Evolutionary conservation across 192 early-diverging fungal species (phyloP).

Genomic region (Podila minutissima): DNA sequence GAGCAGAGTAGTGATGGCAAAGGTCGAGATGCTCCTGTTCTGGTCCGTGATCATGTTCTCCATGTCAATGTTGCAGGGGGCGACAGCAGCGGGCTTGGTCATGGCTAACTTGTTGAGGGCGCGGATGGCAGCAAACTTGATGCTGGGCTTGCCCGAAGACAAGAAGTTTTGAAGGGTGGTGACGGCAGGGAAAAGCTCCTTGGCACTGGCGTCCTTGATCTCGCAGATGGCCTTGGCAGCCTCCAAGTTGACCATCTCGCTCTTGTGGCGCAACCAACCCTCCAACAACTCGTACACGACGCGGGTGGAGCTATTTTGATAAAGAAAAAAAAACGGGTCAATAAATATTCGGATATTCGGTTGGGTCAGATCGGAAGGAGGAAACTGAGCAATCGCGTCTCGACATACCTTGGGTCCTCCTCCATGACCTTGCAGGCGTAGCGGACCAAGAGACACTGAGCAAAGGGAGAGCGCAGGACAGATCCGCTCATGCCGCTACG

Average conservation of each 20-base stretch:
- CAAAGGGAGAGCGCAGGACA: constrained; percentile 81
- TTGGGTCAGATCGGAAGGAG: not conserved
- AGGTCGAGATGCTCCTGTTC: constrained; percentile 97
- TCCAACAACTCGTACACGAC: constrained; percentile 90
- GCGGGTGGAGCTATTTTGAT: constrained; percentile 55
- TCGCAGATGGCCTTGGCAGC: constrained; percentile 97
- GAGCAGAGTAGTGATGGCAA: constrained; percentile 97
- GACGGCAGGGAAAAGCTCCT: constrained; percentile 94
- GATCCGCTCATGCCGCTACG: constrained; percentile 58
- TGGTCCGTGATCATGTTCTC: constrained; percentile 96
- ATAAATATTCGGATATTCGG: not conserved
- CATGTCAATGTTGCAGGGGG: constrained; percentile 98
- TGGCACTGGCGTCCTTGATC: constrained; percentile 80
- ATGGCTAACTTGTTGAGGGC: constrained; percentile 94
- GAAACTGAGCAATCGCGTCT: not conserved
- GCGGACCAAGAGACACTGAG: constrained; percentile 92
- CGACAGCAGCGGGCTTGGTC: constrained; percentile 89
- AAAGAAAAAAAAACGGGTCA: not conserved
- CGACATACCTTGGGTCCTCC: constrained; percentile 66
- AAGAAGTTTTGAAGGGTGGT: constrained; percentile 93
- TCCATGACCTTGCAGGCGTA: constrained; percentile 92
- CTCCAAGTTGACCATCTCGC: constrained; percentile 98
- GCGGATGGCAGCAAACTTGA: constrained; percentile 97
- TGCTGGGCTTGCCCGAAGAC: constrained; percentile 89
- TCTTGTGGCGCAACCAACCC: constrained; percentile 92